Percentiles rank a stretch among this genome's conserved stretches.
Conservation (phyloP, 2,329 filamentous ascomycete species). For the Onygena corvina region DNA sequence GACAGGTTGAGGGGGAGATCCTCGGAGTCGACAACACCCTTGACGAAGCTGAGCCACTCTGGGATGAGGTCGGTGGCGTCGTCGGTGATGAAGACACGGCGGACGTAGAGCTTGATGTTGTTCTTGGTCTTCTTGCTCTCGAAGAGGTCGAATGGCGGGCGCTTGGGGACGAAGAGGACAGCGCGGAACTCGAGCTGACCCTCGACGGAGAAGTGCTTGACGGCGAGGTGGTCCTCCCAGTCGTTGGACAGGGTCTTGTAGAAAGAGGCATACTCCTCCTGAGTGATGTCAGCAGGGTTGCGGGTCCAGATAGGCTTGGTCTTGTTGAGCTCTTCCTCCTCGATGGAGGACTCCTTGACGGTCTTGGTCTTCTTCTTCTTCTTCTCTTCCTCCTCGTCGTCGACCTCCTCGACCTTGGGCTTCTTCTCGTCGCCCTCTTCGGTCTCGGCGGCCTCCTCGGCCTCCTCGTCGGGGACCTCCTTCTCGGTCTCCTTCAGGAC, state of each 20-base stretch:
- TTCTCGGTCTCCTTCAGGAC: constrained; percentile 98
- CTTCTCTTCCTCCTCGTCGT: constrained; percentile 66
- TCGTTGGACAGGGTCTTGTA: constrained; percentile 99
- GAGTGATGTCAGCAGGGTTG: constrained; percentile 87
- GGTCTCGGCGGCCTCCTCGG: constrained; percentile 48
- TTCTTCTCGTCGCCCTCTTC: constrained; percentile 81
- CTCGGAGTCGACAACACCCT: constrained; percentile 99
- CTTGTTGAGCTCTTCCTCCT: constrained; percentile 99
- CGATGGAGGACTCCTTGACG: constrained; percentile 95
- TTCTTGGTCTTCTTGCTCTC: constrained; percentile 99
- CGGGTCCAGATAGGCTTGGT: constrained; percentile 99
- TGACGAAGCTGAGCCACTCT: constrained; percentile 98
- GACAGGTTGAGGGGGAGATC: constrained; percentile 98
- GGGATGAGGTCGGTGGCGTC: constrained; percentile 98
- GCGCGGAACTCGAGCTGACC: constrained; percentile 99
- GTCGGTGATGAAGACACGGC: constrained; percentile 99
- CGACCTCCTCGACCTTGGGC: constrained; percentile 87
- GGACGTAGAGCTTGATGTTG: constrained; percentile 99
- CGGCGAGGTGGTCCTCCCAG: constrained; percentile 98
- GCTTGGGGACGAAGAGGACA: constrained; percentile 99
- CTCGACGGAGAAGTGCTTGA: constrained; percentile 99
- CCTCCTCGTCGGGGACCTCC: constrained; percentile 94
- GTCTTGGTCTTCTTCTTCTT: constrained; percentile 98
- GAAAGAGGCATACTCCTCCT: constrained; percentile 96
- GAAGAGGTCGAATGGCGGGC: constrained; percentile 97